A percentile compares a stretch with the other conserved stretches of the same genome.
These are phyloP conservation scores for Fusarium haematococcum DNA, from an alignment of 2,329 filamentous ascomycete genomes.

Conservation along the genomic window DNA sequence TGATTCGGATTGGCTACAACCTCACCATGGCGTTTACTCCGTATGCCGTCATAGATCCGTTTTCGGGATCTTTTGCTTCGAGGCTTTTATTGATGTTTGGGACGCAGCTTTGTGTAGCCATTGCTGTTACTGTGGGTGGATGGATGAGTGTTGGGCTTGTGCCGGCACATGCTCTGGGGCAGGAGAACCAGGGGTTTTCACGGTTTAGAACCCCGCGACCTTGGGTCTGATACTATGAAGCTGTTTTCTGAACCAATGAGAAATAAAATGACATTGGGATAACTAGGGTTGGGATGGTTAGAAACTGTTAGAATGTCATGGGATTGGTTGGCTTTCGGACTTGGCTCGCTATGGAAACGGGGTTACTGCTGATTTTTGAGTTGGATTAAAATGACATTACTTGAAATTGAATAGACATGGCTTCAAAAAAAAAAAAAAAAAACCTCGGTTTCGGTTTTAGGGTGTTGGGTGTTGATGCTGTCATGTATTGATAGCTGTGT, in stretches of 20 bases:
- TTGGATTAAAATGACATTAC: not conserved
- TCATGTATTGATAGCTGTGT: not conserved
- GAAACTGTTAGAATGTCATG: not conserved
- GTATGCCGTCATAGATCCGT: not conserved
- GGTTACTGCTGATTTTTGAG: not conserved
- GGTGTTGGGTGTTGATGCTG: not conserved
- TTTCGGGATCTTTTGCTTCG: not conserved
- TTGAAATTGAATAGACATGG: not conserved
- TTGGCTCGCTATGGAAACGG: not conserved
- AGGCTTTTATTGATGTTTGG: not conserved
- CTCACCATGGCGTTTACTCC: constrained; percentile 11
- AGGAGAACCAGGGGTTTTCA: not conserved
- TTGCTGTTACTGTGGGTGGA: constrained; percentile 9
- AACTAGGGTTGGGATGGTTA: too few relatives aligned
- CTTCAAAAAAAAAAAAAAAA: not conserved
- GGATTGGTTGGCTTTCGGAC: not conserved
- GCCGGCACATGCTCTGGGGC: not conserved
- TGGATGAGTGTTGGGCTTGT: constrained; percentile 10
- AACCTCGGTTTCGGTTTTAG: not conserved
- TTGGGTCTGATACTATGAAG: not conserved
- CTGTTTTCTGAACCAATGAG: not conserved
- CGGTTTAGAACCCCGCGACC: not conserved
- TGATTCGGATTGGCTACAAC: constrained; percentile 14
- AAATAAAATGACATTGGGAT: not conserved
- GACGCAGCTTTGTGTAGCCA: not conserved